phyloP scores from a whole-genome alignment of 2,329 filamentous ascomycete genomes.

The Botrytis cinerea region DNA sequence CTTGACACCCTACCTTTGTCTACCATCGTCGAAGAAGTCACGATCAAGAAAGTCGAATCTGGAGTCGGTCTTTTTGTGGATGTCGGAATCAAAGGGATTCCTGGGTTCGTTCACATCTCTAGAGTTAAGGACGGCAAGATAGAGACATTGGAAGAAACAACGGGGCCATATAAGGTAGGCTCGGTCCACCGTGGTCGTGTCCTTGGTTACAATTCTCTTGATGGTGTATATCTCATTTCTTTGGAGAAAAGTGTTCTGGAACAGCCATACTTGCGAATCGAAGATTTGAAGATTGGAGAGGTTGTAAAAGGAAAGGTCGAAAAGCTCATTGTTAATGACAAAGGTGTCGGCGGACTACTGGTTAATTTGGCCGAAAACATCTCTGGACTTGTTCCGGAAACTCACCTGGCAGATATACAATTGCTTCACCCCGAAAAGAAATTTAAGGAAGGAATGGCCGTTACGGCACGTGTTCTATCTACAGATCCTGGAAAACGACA shows the following conservation, averaged over 20 bases:
- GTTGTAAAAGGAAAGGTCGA: slow-evolving; percentile 82
- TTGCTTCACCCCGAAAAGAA: slow-evolving; percentile 95
- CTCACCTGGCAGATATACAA: slow-evolving; percentile 84
- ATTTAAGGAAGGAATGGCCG: slow-evolving; percentile 80
- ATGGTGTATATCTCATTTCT: slow-evolving; percentile 83
- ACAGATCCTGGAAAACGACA: slow-evolving; percentile 74
- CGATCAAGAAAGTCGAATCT: slow-evolving; percentile 75
- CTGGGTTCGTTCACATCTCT: slow-evolving; percentile 95
- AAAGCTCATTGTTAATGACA: slow-evolving; percentile 75
- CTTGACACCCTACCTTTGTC: slow-evolving; percentile 68
- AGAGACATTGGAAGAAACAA: slow-evolving; percentile 74
- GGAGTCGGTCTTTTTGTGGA: slow-evolving; percentile 81
- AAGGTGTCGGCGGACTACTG: slow-evolving; percentile 79
- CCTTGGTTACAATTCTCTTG: slow-evolving; percentile 82
- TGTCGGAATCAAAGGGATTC: slow-evolving; percentile 64
- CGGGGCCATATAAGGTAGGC: slow-evolving; percentile 75
- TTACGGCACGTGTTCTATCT: slow-evolving; percentile 85
- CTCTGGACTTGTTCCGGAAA: slow-evolving; percentile 82
- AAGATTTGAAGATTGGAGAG: slow-evolving; percentile 82
- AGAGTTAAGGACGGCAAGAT: slow-evolving; percentile 87
- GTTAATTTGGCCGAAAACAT: slow-evolving; percentile 85
- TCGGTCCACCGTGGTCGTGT: slow-evolving; percentile 80
- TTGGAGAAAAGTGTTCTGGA: slow-evolving; percentile 80
- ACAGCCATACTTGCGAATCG: slow-evolving; percentile 86
- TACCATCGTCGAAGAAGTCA: slow-evolving; percentile 74